Conservation (phyloP, 306 rosid genomes). For the Prunus fruticosa region DNA sequence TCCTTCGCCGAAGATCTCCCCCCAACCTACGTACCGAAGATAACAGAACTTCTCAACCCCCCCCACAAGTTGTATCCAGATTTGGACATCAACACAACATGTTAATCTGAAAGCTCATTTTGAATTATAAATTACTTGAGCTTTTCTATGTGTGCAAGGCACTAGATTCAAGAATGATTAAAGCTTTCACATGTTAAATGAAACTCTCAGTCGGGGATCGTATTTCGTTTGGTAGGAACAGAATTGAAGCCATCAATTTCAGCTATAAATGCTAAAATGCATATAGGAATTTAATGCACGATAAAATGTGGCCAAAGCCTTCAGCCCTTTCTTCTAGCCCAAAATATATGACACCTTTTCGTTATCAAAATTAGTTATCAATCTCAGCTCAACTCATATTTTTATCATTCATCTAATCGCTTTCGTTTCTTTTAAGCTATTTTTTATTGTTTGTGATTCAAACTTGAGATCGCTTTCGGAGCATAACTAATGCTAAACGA, state of each 20-base stretch:
- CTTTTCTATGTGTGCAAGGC: background rate
- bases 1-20: too few relatives aligned
- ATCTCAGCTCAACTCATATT: too few relatives aligned
- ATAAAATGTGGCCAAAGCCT: background rate
- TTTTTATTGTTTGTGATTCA: background rate
- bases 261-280: slow-evolving; percentile 4
- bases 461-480: too few relatives aligned
- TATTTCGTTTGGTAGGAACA: slow-evolving; percentile 1
- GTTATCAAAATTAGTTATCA: background rate
- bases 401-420: background rate
- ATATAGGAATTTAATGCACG: background rate
- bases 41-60: too few relatives aligned
- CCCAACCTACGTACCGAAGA: too few relatives aligned
- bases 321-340: background rate
- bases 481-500: too few relatives aligned
- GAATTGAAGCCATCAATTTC: slow-evolving; percentile 13
- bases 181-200: slow-evolving; percentile 15
- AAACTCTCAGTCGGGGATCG: slow-evolving; percentile 5
- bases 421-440: background rate
- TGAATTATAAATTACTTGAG: background rate
- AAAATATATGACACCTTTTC: background rate
- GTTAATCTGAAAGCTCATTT: background rate
- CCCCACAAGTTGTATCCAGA: too few relatives aligned
- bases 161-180: background rate
- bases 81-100: background rate